Conservation (phyloP, 331 rosid genomes). For the Saraca asoca region DNA sequence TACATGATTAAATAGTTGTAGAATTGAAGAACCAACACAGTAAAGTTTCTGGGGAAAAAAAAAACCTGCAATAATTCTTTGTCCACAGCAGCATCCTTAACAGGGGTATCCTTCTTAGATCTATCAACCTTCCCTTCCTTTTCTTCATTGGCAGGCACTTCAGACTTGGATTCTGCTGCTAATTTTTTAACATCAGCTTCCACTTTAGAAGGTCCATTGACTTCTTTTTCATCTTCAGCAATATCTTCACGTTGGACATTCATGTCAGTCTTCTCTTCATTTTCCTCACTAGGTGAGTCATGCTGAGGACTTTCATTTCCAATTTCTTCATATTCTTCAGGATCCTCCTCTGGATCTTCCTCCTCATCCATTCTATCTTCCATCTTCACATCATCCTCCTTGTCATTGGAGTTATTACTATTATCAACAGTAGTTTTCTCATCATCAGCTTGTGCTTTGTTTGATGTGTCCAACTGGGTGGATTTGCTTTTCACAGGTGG, state of each 20-base stretch:
- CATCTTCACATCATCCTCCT: conserved; percentile 57
- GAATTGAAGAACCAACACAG: background rate
- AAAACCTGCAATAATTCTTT: conserved; percentile 81
- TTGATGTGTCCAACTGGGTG: conserved; percentile 41
- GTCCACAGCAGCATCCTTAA: conserved; percentile 60
- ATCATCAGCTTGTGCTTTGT: conserved; percentile 42
- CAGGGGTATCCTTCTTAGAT: conserved; percentile 52
- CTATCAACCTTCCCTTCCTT: conserved; percentile 51
- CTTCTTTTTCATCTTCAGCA: conserved; percentile 42
- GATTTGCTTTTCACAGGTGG: conserved; percentile 51
- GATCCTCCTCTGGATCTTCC: conserved; percentile 87
- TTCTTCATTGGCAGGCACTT: conserved; percentile 40
- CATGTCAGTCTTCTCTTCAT: conserved; percentile 38
- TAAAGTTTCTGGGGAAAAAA: conserved; percentile 2
- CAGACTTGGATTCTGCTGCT: conserved; percentile 47
- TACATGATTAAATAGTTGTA: conserved; percentile 21
- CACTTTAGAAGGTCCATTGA: conserved; percentile 42
- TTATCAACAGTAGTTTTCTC: conserved; percentile 47
- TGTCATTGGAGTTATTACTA: conserved; percentile 44
- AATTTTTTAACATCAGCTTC: conserved; percentile 42
- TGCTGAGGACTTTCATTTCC: conserved; percentile 54
- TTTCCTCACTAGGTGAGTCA: conserved; percentile 44
- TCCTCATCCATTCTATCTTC: conserved; percentile 66
- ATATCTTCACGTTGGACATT: conserved; percentile 47
- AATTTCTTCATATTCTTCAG: conserved; percentile 81